phyloP scores from a whole-genome alignment of 768 basidiomycete genomes.

The Tricholoma sp. region DNA sequence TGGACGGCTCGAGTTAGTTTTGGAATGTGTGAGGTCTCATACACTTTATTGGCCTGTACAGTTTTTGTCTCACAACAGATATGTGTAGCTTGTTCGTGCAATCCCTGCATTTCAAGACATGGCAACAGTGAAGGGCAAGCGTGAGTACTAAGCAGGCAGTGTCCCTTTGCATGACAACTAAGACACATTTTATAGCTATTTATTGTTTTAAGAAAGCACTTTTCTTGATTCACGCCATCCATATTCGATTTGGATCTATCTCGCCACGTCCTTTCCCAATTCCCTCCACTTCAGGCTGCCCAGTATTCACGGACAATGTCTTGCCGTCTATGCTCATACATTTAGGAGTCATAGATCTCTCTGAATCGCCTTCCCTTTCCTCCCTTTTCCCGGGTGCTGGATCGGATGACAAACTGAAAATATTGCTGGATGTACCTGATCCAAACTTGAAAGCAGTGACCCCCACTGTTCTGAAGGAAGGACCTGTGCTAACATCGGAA shows the following conservation, averaged over 20 bases:
- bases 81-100: slow-evolving; percentile 57
- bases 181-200: slow-evolving; percentile 43
- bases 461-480: slow-evolving; percentile 27
- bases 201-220: slow-evolving; percentile 91
- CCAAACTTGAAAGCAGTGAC: slow-evolving; percentile 3
- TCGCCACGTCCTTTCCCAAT: slow-evolving; percentile 54
- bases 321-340: slow-evolving; percentile 78
- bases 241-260: slow-evolving; percentile 56
- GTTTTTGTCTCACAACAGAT: slow-evolving; percentile 8
- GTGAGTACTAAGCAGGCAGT: slow-evolving; percentile 34
- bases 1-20: slow-evolving; percentile 47
- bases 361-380: slow-evolving; percentile 38
- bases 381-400: slow-evolving; percentile 45
- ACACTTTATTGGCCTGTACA: neutral
- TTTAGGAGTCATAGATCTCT: slow-evolving; percentile 68
- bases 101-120: slow-evolving; percentile 84
- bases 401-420: slow-evolving; percentile 30
- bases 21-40: slow-evolving; percentile 50
- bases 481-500: slow-evolving; percentile 48
- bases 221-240: slow-evolving; percentile 70
- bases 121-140: slow-evolving; percentile 55
- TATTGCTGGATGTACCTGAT: slow-evolving; percentile 30
- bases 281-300: slow-evolving; percentile 52
- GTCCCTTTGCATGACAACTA: neutral
- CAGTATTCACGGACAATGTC: slow-evolving; percentile 78